Evolutionary conservation across 1,284 basidiomycete species (phyloP), one percentile per base, ranked within the genome.

Genomic region (Moesziomyces sp.): DNA sequence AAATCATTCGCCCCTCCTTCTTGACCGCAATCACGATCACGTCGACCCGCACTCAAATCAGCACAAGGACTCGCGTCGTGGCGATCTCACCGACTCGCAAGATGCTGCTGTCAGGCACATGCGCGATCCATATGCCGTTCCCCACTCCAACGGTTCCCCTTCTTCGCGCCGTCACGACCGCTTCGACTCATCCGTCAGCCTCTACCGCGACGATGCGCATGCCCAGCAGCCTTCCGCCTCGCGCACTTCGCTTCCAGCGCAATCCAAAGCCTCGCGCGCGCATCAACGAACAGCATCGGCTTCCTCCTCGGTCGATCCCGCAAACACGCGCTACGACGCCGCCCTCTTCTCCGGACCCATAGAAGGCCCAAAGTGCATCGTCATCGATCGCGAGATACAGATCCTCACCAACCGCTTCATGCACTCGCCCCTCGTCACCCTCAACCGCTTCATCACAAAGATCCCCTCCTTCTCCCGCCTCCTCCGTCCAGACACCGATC

Each of bases 401-500:
- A 46, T 53, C 44, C 58, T 57, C 44, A 24, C 42, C 51, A 56
- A 46, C 38, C n/a, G 21, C 3, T 56, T 21, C 47, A 43, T 60
- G 44, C 47, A 59, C 21, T 49, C 58, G 28, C 53, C 54, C 10
- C 48, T 58, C 6, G 16, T 57, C 40, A 54, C 53, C 16, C 67
- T 70, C 47, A 57, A 60, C 26, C 67, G 61, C 19, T 58, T 64
- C 58, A 59, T 70, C 45, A 46, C 52, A 16, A 57, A 48, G 50
- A 52, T 63, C 10, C 54, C 60, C 5, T 49, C 53, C 50, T 63
- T 57, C 18, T 57, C 54, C 3, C 60, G 49, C 16, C 53, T 63
- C 3, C 49, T 63, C 13, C 60, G 60, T 3, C 54, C 54, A 21
- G 54, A 57, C 5, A 48, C 52, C 48, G 54, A 63, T 40, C 53